Evolutionary conservation across 2,329 filamentous ascomycete genomes (phyloP), one percentile per base, ranked within the genome.

Genomic region (Phialophora chinensis): DNA sequence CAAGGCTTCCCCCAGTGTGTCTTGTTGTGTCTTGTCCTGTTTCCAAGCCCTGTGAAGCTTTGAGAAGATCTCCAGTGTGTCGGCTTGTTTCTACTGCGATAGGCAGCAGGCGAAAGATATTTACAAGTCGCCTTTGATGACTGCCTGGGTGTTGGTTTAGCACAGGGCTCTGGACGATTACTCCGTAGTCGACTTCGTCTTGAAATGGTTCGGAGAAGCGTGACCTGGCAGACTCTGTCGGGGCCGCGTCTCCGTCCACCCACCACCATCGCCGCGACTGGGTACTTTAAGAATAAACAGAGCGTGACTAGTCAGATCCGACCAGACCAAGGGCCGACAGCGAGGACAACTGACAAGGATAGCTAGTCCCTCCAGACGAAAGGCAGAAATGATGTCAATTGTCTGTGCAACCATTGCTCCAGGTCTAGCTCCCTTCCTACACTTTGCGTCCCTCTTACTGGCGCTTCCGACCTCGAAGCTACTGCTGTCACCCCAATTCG

Each of bases 1-100:
- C 44, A 60, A 60, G 57, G 57, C 57, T 60, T 29, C 23, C 31
- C 42, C 20, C 20, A 14, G 44, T 7, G 31, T 60, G 57, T 52
- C 38, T 44, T 44, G 17, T 44, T n/a, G 25, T 23, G 49, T 60
- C 57, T 60, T 60, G 42, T 60, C 23, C 38, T 44, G 29, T 35
- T 11, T 14, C 27, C 57, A 60, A 60, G 57, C 57, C 23, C 47
- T 50, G 29, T 49, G 57, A 60, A 60, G 57, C 57, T 60, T 60
- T 60, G 44, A 20, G 44, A 20, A 35, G n/a, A 20, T 31, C 42
- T 47, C 38, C 31, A 50, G 27, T 10, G 7, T 60, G 25, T 11
- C 17, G 6, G 27, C 25, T 50, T n/a, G 42, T 50, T 17, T 44
- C 2, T 11, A 53, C 49, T 53, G 20, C 27, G 23, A 23, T 27